These are phyloP conservation scores for Lizonia empirigonia DNA, from an alignment of 2,329 filamentous ascomycete genomes.

Conservation along the genomic window DNA sequence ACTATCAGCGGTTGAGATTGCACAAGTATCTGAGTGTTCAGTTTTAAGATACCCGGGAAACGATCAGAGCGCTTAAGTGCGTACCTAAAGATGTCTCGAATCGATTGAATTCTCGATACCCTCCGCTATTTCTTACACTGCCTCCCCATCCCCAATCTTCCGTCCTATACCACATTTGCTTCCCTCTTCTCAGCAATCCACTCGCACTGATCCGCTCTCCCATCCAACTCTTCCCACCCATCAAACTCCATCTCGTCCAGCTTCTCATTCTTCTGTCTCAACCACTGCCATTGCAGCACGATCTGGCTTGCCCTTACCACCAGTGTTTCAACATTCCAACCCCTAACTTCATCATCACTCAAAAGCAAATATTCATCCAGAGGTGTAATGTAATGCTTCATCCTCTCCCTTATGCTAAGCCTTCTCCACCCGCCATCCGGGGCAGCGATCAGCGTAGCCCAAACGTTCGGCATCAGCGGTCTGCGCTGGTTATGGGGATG, in stretches of 20 bases:
- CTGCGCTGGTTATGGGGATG: not conserved
- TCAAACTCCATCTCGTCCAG: constrained; percentile 33
- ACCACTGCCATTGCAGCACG: constrained; percentile 37
- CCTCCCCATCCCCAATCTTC: not conserved
- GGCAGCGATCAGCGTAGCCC: constrained; percentile 32
- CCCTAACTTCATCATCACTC: constrained; percentile 23
- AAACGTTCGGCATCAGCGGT: constrained; percentile 26
- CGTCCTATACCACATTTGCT: not conserved
- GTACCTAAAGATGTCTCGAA: no score
- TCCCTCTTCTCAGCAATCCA: constrained; percentile 33
- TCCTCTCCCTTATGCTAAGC: constrained; percentile 27
- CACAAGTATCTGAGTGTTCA: no score
- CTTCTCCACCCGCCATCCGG: constrained; percentile 22
- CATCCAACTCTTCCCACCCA: constrained; percentile 33
- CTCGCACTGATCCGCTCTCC: constrained; percentile 30
- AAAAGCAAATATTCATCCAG: constrained; percentile 33
- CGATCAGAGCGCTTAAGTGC: no score
- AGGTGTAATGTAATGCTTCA: constrained; percentile 39
- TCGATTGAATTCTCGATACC: no score
- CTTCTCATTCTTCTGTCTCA: constrained; percentile 31
- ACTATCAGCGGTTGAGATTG: no score
- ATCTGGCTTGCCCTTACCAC: constrained; percentile 18
- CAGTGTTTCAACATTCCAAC: constrained; percentile 20
- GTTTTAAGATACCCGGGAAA: no score
- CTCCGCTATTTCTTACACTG: not conserved